phyloP scores from a whole-genome alignment of 1,284 basidiomycete genomes.

The Sphagnurus paluster region DNA sequence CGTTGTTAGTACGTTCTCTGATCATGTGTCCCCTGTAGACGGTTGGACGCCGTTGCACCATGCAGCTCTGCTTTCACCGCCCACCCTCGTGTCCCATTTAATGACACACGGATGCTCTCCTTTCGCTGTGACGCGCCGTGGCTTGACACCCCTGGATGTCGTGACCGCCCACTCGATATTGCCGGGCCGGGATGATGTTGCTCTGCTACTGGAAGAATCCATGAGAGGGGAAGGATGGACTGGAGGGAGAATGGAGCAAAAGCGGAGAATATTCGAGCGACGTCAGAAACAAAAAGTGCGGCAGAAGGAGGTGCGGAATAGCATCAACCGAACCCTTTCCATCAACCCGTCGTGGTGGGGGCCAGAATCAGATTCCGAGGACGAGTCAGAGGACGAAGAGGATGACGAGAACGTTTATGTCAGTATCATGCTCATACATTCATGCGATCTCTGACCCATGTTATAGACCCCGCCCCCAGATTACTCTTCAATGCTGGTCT shows the following conservation, averaged over 20 bases:
- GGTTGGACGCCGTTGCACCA: conserved; percentile 98
- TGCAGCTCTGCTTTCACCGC: conserved; percentile 85
- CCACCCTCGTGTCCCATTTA: conserved; percentile 89
- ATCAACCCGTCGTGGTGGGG: conserved; percentile 69
- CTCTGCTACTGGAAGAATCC: conserved; percentile 75
- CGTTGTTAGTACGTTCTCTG: conserved; percentile 7
- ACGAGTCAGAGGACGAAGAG: conserved; percentile 50
- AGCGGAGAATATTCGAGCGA: conserved; percentile 56
- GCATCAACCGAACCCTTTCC: conserved; percentile 56
- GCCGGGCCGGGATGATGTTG: conserved; percentile 79
- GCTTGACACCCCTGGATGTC: conserved; percentile 83
- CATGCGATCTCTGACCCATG: conserved; percentile 16
- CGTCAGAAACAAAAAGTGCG: conserved; percentile 56
- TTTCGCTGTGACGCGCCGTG: conserved; percentile 70
- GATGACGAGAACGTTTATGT: conserved; percentile 59
- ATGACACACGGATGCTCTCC: conserved; percentile 90
- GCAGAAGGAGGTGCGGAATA: conserved; percentile 50
- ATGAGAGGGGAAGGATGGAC: conserved; percentile 80
- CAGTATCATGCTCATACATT: conserved; percentile 26
- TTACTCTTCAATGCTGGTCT: conserved; percentile 88
- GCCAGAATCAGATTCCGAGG: conserved; percentile 36
- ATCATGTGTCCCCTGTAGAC: conserved; percentile 42
- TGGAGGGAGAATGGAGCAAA: conserved; percentile 65
- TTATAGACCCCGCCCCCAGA: conserved; percentile 67
- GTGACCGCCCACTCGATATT: conserved; percentile 78